Base-by-base conservation (phyloP, 75 land plant genomes). In the Picea sitchensis region DNA sequence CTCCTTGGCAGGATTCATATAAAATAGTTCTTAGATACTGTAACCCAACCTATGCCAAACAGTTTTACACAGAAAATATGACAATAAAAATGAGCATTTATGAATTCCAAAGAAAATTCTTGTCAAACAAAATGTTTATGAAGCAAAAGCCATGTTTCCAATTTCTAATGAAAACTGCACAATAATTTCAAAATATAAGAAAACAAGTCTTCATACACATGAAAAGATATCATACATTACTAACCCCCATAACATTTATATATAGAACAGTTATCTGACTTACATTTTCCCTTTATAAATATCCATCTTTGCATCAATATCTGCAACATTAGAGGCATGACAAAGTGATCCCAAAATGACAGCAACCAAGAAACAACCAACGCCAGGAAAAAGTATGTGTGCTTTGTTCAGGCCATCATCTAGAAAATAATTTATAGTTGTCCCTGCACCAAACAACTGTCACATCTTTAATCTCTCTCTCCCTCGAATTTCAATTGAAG, bases 381-480 rank as follows among this genome's bases (percentile, higher is more conserved):
- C 82, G 8, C 82, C 82, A 58, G 82, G 82, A 68, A 81, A 81
- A 32, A 81, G 69, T 23, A 81, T 58, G 31, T n/a, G 41, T 2
- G 82, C 82, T 41, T 80, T 23, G 54, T 81, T 81, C 82, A 81
- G 80, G n/a, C 82, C 78, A 61, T 80, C 57, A 79, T 81, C 82
- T 47, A 81, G 23, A 79, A 79, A 81, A 76, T 81, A 81, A 62
- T 81, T 81, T 23, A 79, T 64, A 61, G 82, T 81, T 21, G 82
- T 81, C 32, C 82, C 82, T 81, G 83, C 41, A 80, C 77, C 54
- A 38, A 58, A 34, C 14, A 77, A 13, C 18, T 41, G 34, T 23
- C 36, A 51, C 41, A 36, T 15, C 20, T 34, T 67, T 34, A 67
- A 18, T 18, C n/a, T 67, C 14, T 36, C 36, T 34, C 36, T 15